Conservation (phyloP, 768 basidiomycete genomes). For the Russula olivacea region DNA sequence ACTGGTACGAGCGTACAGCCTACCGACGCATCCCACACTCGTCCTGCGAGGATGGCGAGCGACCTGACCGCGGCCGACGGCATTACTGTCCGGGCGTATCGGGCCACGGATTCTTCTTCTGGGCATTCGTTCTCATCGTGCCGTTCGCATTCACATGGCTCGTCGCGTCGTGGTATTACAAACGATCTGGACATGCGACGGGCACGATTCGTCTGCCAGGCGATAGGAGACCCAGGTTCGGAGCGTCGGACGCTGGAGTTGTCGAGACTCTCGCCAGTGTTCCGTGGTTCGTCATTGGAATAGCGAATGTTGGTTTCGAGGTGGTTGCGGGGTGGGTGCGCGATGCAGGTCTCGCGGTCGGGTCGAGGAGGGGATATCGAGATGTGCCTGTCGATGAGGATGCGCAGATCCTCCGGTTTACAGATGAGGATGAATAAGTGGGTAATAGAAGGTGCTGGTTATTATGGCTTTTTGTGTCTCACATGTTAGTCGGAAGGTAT, state of each 20-base stretch:
- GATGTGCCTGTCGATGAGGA: constrained; percentile 82
- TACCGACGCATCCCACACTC: constrained; percentile 91
- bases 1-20: constrained; percentile 91
- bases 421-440: constrained; percentile 53
- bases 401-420: constrained; percentile 78
- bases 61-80: constrained; percentile 65
- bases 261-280: constrained; percentile 78
- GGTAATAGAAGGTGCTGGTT: not conserved
- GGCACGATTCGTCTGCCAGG: constrained; percentile 80
- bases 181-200: constrained; percentile 60
- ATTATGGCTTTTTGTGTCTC: too few species aligned
- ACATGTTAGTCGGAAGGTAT: not conserved
- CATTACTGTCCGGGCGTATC: constrained; percentile 82
- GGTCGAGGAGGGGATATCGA: constrained; percentile 55
- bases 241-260: constrained; percentile 39
- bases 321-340: constrained; percentile 50
- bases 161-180: constrained; percentile 78
- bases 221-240: constrained; percentile 34
- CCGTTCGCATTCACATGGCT: constrained; percentile 75
- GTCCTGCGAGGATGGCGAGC: constrained; percentile 70
- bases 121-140: constrained; percentile 68
- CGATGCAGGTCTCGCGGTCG: constrained; percentile 34
- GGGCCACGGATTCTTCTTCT: constrained; percentile 73
- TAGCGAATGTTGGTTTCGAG: constrained; percentile 68
- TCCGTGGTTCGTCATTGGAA: constrained; percentile 83